A percentile compares a stretch with the other conserved stretches of the same genome.
phyloP scores from a whole-genome alignment of 208 protist species.

The Jaenimonas drosophilae region DNA sequence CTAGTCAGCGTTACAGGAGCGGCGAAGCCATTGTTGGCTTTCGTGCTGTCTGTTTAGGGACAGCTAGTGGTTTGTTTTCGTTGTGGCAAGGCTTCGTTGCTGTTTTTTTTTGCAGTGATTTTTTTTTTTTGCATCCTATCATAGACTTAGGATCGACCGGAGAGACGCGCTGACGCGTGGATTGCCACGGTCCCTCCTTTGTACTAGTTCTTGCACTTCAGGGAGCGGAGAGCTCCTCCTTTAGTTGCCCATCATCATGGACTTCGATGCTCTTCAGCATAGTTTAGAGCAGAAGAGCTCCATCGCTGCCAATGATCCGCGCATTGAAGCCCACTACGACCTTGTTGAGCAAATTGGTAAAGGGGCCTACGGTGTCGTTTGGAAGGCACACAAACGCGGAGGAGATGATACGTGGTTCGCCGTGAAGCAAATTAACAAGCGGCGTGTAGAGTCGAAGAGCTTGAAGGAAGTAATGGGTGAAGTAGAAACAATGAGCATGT shows the following conservation, averaged over 20 bases:
- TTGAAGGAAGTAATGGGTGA: constrained; percentile 74
- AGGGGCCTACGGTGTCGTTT: constrained; percentile 78
- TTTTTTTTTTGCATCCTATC: constrained; percentile 1
- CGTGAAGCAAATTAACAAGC: constrained; percentile 82
- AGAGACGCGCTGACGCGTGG: too few relatives aligned
- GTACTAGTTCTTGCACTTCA: too few relatives aligned
- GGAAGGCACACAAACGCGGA: constrained; percentile 39
- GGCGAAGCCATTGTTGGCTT: constrained; percentile 1
- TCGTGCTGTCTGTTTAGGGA: constrained; percentile 1
- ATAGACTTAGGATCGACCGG: not conserved
- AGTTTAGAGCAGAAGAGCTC: constrained; percentile 18
- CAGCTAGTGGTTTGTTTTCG: not conserved
- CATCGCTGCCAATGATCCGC: constrained; percentile 6
- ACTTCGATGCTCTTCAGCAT: constrained; percentile 67
- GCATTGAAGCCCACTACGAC: constrained; percentile 35
- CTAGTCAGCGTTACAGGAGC: too few relatives aligned
- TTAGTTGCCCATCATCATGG: constrained; percentile 28
- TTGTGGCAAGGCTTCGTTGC: not conserved
- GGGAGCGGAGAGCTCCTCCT: too few relatives aligned
- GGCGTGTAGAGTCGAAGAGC: constrained; percentile 42
- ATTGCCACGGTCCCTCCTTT: too few relatives aligned
- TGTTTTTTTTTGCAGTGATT: constrained; percentile 5
- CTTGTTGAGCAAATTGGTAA: constrained; percentile 66
- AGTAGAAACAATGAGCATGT: constrained; percentile 85
- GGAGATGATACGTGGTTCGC: constrained; percentile 28